phyloP scores from a whole-genome alignment of 208 protist species.

The Herpetomonas tarakana region DNA sequence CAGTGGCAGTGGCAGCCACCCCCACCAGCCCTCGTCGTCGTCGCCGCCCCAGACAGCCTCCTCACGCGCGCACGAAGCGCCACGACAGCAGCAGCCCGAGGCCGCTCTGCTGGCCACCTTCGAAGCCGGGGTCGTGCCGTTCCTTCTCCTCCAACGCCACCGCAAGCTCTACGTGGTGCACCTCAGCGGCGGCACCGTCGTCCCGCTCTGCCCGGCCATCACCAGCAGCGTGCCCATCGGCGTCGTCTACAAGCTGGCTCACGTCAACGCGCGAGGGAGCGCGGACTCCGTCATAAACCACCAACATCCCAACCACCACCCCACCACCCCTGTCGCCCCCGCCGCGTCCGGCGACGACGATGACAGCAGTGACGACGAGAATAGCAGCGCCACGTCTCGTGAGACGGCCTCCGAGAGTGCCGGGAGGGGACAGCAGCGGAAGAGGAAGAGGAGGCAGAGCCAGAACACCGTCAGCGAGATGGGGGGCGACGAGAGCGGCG shows the following conservation, averaged over 20 bases:
- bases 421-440: background rate
- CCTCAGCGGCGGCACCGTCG: conserved; percentile 21
- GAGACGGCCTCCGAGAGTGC: background rate
- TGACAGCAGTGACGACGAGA: conserved; percentile 5
- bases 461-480: background rate
- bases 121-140: conserved; percentile 10
- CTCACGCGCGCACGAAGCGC: background rate
- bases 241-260: conserved; percentile 2
- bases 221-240: conserved; percentile 14
- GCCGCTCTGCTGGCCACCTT: conserved; percentile 6
- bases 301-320: no score
- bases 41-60: no score
- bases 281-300: background rate
- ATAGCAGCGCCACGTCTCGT: background rate
- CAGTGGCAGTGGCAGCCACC: background rate
- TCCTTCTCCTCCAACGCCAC: conserved; percentile 32
- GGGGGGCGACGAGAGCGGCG: background rate
- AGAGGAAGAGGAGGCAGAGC: no score
- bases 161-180: conserved; percentile 26
- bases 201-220: conserved; percentile 31
- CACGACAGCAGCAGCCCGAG: background rate
- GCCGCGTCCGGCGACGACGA: background rate
- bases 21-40: no score
- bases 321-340: background rate
- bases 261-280: background rate